Base-by-base conservation (phyloP, 2,329 filamentous ascomycete genomes). In the Penicillium psychrosexuale region DNA sequence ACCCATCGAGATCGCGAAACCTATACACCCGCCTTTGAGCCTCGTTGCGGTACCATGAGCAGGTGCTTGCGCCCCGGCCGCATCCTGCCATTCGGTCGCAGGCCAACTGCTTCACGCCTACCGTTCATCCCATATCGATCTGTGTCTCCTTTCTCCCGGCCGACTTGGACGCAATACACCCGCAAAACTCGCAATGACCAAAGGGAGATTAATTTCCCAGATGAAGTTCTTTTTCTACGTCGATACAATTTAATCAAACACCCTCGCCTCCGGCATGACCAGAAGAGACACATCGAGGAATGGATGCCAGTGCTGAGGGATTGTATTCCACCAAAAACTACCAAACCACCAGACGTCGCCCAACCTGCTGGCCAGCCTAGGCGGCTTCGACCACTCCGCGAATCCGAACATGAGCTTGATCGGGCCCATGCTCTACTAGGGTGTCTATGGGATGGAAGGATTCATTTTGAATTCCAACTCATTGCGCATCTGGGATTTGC, bases 21-120 rank as follows among this genome's bases (percentile, higher is more conserved):
- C 57, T 61, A 65, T 62, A 59, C 63, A 60, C 58, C 48, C 60
- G 61, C 61, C 65, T 53, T 63, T 55, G 59, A 61, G 48, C 53
- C 60, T 63, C 43, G 43, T 33, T 53, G 59, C 66, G 69, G 71
- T 73, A 73, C 74, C 74, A 77, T 77, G 74, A 72, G 69, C 69
- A 67, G 65, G 67, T 75, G 69, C 66, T 66, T 73, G 57, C 60
- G 66, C 61, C 59, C 68, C 68, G 65, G 69, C 64, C 69, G 66
- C 66, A 66, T 69, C 63, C 65, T 66, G 60, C 65, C 64, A 67
- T 63, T 68, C 62, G 65, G 69, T 63, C 66, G 66, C 63, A 64
- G 64, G 61, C 51, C 55, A 58, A 33, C 24, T 52, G 55, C 54
- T 58, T 57, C 60, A 53, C 52, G 51, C 52, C 60, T 42, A 39